Evolutionary conservation across 345 rosid species (phyloP), one percentile per base, ranked within the genome.

Genomic region (Angophora floribunda): DNA sequence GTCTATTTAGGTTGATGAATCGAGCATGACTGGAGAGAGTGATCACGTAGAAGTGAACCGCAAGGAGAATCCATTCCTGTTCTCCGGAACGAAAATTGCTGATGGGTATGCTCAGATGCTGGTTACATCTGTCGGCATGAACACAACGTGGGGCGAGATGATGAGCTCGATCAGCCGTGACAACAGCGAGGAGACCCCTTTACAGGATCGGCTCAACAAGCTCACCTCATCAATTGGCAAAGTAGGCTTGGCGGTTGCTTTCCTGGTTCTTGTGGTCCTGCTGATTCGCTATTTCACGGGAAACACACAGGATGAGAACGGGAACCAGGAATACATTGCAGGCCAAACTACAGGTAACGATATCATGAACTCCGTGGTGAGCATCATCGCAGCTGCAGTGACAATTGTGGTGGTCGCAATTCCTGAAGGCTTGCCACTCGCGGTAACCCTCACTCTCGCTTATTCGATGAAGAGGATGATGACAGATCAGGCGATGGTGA

Each of bases 401-500:
- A 96, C 98, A 0, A 97, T 96, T 12, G 93, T 95, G 1, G 98
- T 97, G 22, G 99, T 95, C 28, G 97, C 96, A 1, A 95, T 97
- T 55, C 98, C 99, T 0, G 97, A 95, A 91, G 98, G 98, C 13
- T 65, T 97, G 75, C 98, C 98, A 1, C 87, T 97, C 55, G 99
- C 98, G 9, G 99, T 97, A 49, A 96, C 98, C 0, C 91, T 97
- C 2, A 96, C 98, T 12, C 93, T 97, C 1, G 97, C 97, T 3
- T 97, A 95, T 88, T 96, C 97, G 0, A 93, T 97, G 97, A 96
- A 96, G 92, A 92, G 93, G 50, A 97, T 96, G 98, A 96, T 96
- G 96, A 89, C 86, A 13, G 97, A 95, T 92, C 93, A 95, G 86
- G 97, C 96, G 10, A 94, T 95, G 97, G 99, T 96, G 65, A 91